Conservation (phyloP, 495 filamentous ascomycete species). For the Hyaloscypha bicolor region DNA sequence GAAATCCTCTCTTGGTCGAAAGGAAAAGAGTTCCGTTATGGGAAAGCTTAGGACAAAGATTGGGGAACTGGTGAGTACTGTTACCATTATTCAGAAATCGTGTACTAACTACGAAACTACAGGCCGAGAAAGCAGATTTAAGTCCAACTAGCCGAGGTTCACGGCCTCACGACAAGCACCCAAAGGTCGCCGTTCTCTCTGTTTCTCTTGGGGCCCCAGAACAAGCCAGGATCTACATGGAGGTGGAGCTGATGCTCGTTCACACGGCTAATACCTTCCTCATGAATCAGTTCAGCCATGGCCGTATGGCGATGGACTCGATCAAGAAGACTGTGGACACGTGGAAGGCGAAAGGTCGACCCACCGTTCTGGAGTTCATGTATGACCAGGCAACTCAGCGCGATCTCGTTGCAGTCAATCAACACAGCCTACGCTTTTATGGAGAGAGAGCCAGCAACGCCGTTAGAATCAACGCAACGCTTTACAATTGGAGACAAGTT, state of each 20-base stretch:
- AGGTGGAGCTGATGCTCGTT: slow-evolving; percentile 58
- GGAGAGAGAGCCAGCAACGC: slow-evolving; percentile 42
- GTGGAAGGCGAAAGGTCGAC: slow-evolving; percentile 55
- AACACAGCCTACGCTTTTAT: slow-evolving; percentile 51
- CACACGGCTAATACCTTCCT: slow-evolving; percentile 55
- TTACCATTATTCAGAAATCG: neutral
- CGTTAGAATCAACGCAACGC: slow-evolving; percentile 46
- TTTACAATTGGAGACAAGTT: slow-evolving; percentile 54
- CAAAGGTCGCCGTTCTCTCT: slow-evolving; percentile 33
- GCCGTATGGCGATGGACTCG: slow-evolving; percentile 49
- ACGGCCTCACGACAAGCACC: neutral
- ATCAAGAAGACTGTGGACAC: slow-evolving; percentile 46
- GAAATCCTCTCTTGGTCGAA: slow-evolving; percentile 8
- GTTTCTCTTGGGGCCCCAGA: slow-evolving; percentile 47
- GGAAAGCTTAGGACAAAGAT: slow-evolving; percentile 52
- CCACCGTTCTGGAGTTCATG: slow-evolving; percentile 56
- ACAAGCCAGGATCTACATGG: slow-evolving; percentile 56
- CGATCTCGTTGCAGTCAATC: slow-evolving; percentile 52
- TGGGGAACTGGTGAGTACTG: slow-evolving; percentile 45
- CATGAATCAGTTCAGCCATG: slow-evolving; percentile 46
- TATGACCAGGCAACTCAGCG: slow-evolving; percentile 60
- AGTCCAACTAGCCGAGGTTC: slow-evolving; percentile 11
- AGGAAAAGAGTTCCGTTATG: slow-evolving; percentile 41
- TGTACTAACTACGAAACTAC: neutral
- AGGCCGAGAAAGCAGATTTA: slow-evolving; percentile 32